phyloP scores from a whole-genome alignment of 306 rosid species.

The Citrullus mucosospermus region DNA sequence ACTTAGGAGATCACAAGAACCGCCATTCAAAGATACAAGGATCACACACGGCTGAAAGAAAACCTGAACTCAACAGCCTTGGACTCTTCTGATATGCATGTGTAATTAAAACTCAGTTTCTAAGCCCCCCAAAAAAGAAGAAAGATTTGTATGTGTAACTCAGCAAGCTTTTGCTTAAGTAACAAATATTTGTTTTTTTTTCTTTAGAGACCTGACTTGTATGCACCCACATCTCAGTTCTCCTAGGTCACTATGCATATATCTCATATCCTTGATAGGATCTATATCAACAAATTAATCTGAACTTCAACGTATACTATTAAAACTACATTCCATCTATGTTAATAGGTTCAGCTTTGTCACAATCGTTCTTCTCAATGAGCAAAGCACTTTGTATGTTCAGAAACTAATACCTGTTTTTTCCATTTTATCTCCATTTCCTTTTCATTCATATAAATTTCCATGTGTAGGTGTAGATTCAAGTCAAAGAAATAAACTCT shows the following conservation, averaged over 20 bases:
- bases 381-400: neutral
- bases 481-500: constrained; percentile 19
- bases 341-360: neutral
- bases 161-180: neutral
- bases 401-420: neutral
- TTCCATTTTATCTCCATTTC: neutral
- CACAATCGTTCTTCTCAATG: neutral
- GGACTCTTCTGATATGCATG: neutral
- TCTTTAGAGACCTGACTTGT: neutral
- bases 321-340: neutral
- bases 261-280: neutral
- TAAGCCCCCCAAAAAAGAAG: too few species aligned
- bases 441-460: neutral
- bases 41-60: neutral
- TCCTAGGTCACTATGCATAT: neutral
- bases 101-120: neutral
- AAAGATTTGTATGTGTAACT: neutral
- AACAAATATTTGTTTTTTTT: neutral
- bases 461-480: constrained; percentile 28
- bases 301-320: neutral
- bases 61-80: neutral
- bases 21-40: neutral
- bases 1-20: neutral
- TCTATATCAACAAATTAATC: neutral
- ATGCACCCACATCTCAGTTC: neutral